Conservation (phyloP, 768 basidiomycete genomes). For the Tremella mesenterica region DNA sequence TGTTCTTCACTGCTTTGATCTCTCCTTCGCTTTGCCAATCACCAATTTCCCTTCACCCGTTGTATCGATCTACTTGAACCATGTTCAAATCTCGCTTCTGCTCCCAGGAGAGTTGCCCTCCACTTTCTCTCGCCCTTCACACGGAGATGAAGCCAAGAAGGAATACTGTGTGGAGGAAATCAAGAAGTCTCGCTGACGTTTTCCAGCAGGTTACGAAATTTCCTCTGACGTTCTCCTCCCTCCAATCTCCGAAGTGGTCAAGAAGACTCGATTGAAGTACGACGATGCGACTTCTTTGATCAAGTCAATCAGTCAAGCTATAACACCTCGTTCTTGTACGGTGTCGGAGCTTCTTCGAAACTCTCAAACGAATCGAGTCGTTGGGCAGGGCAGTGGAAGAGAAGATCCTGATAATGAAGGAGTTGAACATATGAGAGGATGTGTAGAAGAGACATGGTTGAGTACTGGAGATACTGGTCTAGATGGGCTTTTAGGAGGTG, state of each 20-base stretch:
- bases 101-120: neutral
- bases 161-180: neutral
- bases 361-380: neutral
- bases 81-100: neutral
- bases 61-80: neutral
- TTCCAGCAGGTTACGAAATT: conserved; percentile 20
- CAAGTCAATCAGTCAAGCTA: conserved; percentile 49
- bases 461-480: conserved; percentile 66
- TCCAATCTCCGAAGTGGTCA: conserved; percentile 20
- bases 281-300: conserved; percentile 45
- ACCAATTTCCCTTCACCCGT: neutral
- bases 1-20: conserved; percentile 1
- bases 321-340: conserved; percentile 33
- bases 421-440: conserved; percentile 1
- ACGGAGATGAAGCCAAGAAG: neutral
- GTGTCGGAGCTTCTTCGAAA: conserved; percentile 8
- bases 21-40: neutral
- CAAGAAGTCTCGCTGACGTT: neutral
- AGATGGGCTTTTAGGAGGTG: conserved; percentile 67
- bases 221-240: conserved; percentile 27
- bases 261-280: conserved; percentile 7
- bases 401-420: neutral
- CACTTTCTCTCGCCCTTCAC: neutral
- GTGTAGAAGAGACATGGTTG: conserved; percentile 45
- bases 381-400: neutral